Percentiles rank a stretch among this genome's conserved stretches.
phyloP scores from a whole-genome alignment of 1,284 basidiomycete genomes.

The Veloporphyrellus conicus region DNA sequence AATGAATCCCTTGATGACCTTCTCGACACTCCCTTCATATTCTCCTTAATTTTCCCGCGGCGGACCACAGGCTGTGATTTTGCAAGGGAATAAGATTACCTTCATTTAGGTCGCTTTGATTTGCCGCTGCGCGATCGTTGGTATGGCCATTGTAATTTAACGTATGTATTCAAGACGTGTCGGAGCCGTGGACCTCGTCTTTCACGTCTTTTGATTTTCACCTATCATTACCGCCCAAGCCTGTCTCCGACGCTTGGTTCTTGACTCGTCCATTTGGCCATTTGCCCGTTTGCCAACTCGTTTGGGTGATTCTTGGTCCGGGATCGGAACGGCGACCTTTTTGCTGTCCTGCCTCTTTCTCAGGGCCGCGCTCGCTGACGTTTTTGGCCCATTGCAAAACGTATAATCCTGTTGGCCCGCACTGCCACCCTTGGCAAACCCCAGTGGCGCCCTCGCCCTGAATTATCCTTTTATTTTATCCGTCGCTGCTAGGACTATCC shows the following conservation, averaged over 20 bases:
- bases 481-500: background rate
- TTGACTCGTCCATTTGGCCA: constrained; percentile 7
- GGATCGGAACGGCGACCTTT: constrained; percentile 24
- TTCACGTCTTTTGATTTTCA: constrained; percentile 25
- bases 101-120: constrained; percentile 21
- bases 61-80: background rate
- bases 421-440: constrained; percentile 3
- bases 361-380: constrained; percentile 11
- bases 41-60: constrained; percentile 14
- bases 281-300: background rate
- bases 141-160: constrained; percentile 18
- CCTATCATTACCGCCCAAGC: constrained; percentile 22
- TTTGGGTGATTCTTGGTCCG: background rate
- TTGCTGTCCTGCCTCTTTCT: constrained; percentile 3
- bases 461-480: background rate
- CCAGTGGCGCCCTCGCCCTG: constrained; percentile 6
- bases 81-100: constrained; percentile 26
- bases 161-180: constrained; percentile 31
- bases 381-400: constrained; percentile 6
- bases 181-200: constrained; percentile 18
- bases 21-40: constrained; percentile 6
- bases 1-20: constrained; percentile 6
- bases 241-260: constrained; percentile 4
- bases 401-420: constrained; percentile 8
- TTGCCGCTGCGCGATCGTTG: constrained; percentile 20